These are phyloP conservation scores for Lachnellula subtilissima DNA, from an alignment of 2,329 filamentous ascomycete genomes.

Conservation along the genomic window DNA sequence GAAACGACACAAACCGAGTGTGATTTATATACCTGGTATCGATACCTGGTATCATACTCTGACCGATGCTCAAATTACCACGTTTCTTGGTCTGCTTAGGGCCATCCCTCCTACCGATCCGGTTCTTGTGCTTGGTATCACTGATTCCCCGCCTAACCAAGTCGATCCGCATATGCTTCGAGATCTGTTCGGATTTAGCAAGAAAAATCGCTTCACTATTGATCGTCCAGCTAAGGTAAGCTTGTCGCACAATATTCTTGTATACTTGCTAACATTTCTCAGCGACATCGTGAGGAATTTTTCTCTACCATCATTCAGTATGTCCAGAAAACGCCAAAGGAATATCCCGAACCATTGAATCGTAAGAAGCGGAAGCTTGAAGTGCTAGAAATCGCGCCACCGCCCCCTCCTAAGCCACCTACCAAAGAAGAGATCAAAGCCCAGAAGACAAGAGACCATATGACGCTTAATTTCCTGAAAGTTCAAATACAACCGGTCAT, in stretches of 20 bases:
- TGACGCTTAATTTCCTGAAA: constrained; percentile 82
- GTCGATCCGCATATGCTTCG: constrained; percentile 60
- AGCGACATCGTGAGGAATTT: constrained; percentile 68
- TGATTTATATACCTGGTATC: constrained; percentile 89
- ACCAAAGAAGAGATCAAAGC: constrained; percentile 77
- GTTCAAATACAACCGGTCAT: constrained; percentile 88
- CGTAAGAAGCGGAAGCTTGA: constrained; percentile 84
- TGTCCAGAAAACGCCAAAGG: constrained; percentile 70
- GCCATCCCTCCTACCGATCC: constrained; percentile 87
- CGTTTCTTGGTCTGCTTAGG: constrained; percentile 76
- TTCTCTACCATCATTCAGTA: constrained; percentile 72
- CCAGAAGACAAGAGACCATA: constrained; percentile 76
- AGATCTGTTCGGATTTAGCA: constrained; percentile 82
- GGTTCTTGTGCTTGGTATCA: constrained; percentile 79
- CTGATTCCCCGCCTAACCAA: constrained; percentile 63
- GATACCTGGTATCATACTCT: constrained; percentile 73
- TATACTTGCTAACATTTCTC: constrained; percentile 27
- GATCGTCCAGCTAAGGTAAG: constrained; percentile 59
- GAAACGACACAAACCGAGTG: constrained; percentile 88
- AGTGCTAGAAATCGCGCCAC: constrained; percentile 68
- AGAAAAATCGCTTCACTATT: constrained; percentile 70
- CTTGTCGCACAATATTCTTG: constrained; percentile 5
- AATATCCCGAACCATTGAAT: constrained; percentile 82
- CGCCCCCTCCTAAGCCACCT: constrained; percentile 59
- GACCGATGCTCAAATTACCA: constrained; percentile 63